Base-by-base conservation (phyloP, 1,284 basidiomycete genomes). In the Ceratorhiza oryzae-sativae region DNA sequence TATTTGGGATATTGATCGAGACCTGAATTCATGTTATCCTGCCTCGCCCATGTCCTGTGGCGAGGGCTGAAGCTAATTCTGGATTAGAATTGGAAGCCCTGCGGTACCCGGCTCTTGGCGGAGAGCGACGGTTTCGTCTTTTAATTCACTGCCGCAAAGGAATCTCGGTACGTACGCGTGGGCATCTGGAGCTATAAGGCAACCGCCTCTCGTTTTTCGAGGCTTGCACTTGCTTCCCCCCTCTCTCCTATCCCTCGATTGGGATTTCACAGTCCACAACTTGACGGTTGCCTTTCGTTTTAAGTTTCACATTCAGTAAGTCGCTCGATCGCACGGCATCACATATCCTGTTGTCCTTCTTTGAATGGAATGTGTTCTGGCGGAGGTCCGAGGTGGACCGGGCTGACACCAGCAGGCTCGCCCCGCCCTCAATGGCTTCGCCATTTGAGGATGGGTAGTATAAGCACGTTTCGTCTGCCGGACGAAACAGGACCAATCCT, bases 241-340 rank as follows among this genome's bases (percentile, higher is more conserved):
- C 53, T 49, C 20, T 39, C n/a, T 48, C 20, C 34, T 27, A 9
- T 45, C 41, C 30, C 42, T 65, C 48, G 20, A 36, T 20, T 20
- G 18, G 20, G 32, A 34, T 70, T 45, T 41, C 27, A 36, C 32
- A n/a, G 32, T 45, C 36, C 45, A 39, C 27, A 32, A 45, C 55
- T 42, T n/a, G 67, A 34, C 45, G 46, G 13, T 20, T 34, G 18
- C 23, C 27, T 59, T 55, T 46, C 41, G 6, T 39, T 39, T 39
- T 39, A 13, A 39, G 8, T 39, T 65, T 65, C 49, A 49, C 48
- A 25, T 34, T 65, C 62, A 49, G 62, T 65, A 41, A 65, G 62
- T 51, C 2, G n/a, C 32, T 55, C 27, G 18, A 18, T 32, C 32
- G 51, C 51, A 6, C 32, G 18, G 27, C 25, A 15, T 13, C 8